Evolutionary conservation across 2,329 filamentous ascomycete genomes (phyloP), one percentile per base, ranked within the genome.

Genomic region (Diaporthe longicolla): DNA sequence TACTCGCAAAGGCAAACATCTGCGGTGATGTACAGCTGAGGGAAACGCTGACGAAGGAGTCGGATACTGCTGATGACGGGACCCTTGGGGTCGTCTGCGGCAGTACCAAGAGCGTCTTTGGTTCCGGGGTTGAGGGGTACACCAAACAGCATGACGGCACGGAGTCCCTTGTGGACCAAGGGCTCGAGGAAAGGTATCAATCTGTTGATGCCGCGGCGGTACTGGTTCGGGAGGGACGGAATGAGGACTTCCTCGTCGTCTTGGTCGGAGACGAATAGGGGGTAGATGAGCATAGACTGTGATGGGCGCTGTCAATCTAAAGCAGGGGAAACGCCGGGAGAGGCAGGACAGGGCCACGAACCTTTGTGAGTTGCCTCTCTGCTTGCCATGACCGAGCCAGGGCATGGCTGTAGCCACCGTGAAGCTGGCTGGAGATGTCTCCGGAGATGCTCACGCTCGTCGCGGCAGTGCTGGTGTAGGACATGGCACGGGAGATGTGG

Each of bases 1-100:
- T 99, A 99, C 85, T 99, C 97, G 89, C 97, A 99, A 10, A 99
- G 92, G 82, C 97, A 98, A 74, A 99, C 97, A 82, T 99, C 97
- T 75, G 93, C 92, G 78, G 93, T 92, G 79, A 99, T 94, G 86
- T 97, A 98, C 75, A 99, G 89, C 76, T 95, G 92, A 2, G 97
- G 97, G 84, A 98, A 98, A 52, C 92, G 89, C 77, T 94, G 90
- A 78, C 95, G 93, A 73, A 99, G 89, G 40, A 98, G 89, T 68
- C 93, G 93, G 81, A 98, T 98, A 63, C 91, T 90, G 79, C 92
- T 91, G 79, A 98, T 97, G 69, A 98, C 97, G 24, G 97, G 97
- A 50, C 97, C 97, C 77, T 94, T 89, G 48, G 96, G 95, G 82
- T 98, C 96, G 82, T 98, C 97, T 79, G 97, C 97, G 29, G 94